These are phyloP conservation scores for Dactylis glomerata DNA, from an alignment of 176 grass and related monocot species.

Conservation along the genomic window DNA sequence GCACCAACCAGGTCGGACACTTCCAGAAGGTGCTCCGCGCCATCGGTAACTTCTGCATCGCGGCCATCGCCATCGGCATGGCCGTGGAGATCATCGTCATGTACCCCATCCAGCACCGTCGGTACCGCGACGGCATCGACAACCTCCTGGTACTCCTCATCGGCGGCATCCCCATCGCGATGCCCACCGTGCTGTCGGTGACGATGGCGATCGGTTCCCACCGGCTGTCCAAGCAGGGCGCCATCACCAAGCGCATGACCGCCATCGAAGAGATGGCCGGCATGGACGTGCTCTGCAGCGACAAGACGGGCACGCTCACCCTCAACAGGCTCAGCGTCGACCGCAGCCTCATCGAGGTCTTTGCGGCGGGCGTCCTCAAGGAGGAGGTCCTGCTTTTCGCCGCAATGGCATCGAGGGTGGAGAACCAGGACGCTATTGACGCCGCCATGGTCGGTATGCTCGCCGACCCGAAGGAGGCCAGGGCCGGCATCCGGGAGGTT, in stretches of 20 bases:
- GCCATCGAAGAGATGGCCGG: slow-evolving; percentile 96
- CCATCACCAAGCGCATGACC: slow-evolving; percentile 98
- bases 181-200: slow-evolving; percentile 90
- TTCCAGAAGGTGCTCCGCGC: slow-evolving; percentile 87
- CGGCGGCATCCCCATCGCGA: slow-evolving; percentile 93
- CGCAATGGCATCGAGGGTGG: slow-evolving; percentile 69
- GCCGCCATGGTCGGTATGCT: slow-evolving; percentile 91
- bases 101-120: slow-evolving; percentile 77
- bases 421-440: slow-evolving; percentile 99
- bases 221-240: slow-evolving; percentile 61
- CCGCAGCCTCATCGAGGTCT: slow-evolving; percentile 66
- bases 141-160: slow-evolving; percentile 95
- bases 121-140: slow-evolving; percentile 88
- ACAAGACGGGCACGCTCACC: slow-evolving; percentile 95
- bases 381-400: slow-evolving; percentile 51
- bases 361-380: slow-evolving; percentile 35
- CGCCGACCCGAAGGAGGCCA: slow-evolving; percentile 70
- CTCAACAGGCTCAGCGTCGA: slow-evolving; percentile 88
- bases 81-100: slow-evolving; percentile 70
- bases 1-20: slow-evolving; percentile 89
- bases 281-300: slow-evolving; percentile 93
- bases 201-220: slow-evolving; percentile 98
- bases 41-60: slow-evolving; percentile 98
- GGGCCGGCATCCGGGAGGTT: slow-evolving; percentile 66
- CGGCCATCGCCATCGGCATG: slow-evolving; percentile 59